Evolutionary conservation across 106 monocot species (phyloP).

Genomic region (Dendrobium catenatum): DNA sequence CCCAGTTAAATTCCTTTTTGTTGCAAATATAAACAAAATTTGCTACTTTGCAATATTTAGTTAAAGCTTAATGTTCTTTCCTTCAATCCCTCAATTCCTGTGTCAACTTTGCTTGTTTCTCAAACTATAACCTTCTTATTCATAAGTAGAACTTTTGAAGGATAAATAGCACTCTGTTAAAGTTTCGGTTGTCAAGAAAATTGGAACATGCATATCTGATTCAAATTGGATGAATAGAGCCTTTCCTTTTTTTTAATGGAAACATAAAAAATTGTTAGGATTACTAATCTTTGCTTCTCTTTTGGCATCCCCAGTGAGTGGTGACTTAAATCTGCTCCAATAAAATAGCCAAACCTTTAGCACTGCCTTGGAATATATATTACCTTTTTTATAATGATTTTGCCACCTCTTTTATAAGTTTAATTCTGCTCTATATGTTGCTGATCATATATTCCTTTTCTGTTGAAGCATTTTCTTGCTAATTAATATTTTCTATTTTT

Average conservation of each 20-base stretch:
- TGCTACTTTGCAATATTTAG: not conserved
- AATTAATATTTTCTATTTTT: not conserved
- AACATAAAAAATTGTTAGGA: not conserved
- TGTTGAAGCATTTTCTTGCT: slow-evolving; percentile 2
- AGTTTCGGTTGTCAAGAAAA: not conserved
- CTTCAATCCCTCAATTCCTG: not conserved
- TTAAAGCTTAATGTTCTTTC: not conserved
- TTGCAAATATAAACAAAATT: not conserved
- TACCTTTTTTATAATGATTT: not conserved
- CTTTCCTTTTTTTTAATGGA: not conserved
- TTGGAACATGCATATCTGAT: not conserved
- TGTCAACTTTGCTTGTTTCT: not conserved
- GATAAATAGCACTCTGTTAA: not conserved
- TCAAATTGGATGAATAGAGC: not conserved
- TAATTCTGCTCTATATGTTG: not conserved
- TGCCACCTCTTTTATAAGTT: not conserved
- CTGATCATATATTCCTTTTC: not conserved
- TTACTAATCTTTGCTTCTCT: not conserved
- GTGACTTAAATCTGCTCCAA: not conserved
- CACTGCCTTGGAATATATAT: not conserved
- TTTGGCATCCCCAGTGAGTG: not conserved
- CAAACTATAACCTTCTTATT: not conserved
- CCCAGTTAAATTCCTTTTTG: not conserved
- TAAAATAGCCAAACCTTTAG: not conserved
- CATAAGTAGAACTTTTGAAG: not conserved